Evolutionary conservation across 2,329 filamentous ascomycete species (phyloP), one percentile per base, ranked within the genome.

Genomic region (Beauveria pseudobassiana): DNA sequence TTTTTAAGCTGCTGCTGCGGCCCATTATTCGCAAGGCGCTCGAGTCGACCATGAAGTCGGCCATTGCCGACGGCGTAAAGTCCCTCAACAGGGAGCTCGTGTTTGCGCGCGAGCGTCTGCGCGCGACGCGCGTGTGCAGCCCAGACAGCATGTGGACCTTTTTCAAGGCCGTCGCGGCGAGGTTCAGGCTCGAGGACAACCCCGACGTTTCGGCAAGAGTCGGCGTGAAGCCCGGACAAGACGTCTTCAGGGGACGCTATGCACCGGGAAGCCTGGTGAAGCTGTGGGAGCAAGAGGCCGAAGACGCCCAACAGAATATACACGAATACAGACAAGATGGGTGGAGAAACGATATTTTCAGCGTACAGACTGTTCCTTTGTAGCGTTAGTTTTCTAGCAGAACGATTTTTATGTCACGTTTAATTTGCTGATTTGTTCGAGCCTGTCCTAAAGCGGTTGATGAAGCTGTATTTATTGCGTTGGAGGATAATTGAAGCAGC

Each of bases 331-430:
- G 87, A 61, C 78, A 78, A 52, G 86, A 82, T 18, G 89, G 89
- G 0, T 96, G 92, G 92, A 83, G 89, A 67, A 96, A 96, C 72
- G 86, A 86, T 51, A 87, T 96, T n/a, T 96, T 96, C 68, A 80
- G 85, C 65, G 73, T 80, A 3, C 18, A 50, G 22, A 50, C 55
- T 42, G 34, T 50, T 40, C 28, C 45, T 0, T 26, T 28, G 22
- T 58, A 58, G 30, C 10, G 2, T 10, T 16, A 3, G 18, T 46
- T 34, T 34, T 34, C 10, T 34, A 10, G 30, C 30, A 34, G 30
- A 12, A 34, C 12, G 30, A 18, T 20, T 43, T 18, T 28, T 22
- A 16, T 5, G 5, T 6, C 34, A 38, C 14, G 34, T 5, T 14
- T 12, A 38, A 2, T 14, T 38, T 38, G 34, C 12, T 38, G 3